A percentile compares a stretch with the other conserved stretches of the same genome.
phyloP scores from a whole-genome alignment of 140 eudicot species.

The Bidens hawaiensis region DNA sequence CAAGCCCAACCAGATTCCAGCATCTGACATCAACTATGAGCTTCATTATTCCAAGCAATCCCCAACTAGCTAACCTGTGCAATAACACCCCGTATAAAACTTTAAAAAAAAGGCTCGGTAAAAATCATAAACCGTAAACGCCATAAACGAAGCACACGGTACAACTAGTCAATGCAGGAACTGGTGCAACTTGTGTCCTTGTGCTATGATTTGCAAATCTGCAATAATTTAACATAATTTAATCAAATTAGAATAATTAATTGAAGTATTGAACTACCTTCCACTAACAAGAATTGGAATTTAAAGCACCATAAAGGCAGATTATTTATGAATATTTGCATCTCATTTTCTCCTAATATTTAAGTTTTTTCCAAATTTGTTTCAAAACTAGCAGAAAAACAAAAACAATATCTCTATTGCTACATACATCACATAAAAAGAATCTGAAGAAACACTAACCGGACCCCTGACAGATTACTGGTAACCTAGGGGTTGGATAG shows the following conservation, averaged over 20 bases:
- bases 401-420: neutral
- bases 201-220: neutral
- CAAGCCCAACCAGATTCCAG: neutral
- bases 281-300: slow-evolving; percentile 3
- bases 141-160: neutral
- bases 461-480: too few species aligned
- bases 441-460: too few species aligned
- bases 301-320: neutral
- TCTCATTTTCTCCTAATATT: neutral
- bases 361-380: slow-evolving; percentile 1
- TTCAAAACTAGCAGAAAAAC: neutral
- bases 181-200: neutral
- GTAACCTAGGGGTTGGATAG: too few species aligned
- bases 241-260: neutral
- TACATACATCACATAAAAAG: neutral
- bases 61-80: neutral
- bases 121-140: neutral
- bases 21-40: slow-evolving; percentile 16
- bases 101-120: neutral
- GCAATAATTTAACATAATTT: neutral
- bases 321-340: neutral
- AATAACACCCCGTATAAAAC: neutral
- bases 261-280: slow-evolving; percentile 1
- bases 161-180: neutral
- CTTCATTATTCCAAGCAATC: neutral